Evolutionary conservation across 1,284 basidiomycete genomes (phyloP).

Genomic region (Uromyces viciae-fabae): DNA sequence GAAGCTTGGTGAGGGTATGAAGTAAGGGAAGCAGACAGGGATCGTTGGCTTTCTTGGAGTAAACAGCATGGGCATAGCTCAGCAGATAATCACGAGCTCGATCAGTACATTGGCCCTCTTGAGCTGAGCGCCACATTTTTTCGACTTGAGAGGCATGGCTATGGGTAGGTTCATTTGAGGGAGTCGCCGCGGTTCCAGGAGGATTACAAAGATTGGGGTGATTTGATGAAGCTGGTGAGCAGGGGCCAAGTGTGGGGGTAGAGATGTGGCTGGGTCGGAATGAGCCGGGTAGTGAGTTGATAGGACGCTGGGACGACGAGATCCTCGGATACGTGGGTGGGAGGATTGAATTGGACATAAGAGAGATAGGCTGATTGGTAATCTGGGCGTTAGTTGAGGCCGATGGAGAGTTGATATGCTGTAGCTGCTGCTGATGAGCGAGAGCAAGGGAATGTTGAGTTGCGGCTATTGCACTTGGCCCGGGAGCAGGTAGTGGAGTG

Average conservation of each 20-base stretch:
- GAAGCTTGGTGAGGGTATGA: constrained; percentile 51
- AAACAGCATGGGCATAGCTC: constrained; percentile 42
- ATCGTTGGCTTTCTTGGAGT: constrained; percentile 40
- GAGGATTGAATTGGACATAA: constrained; percentile 1
- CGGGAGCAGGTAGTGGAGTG: constrained; percentile 19
- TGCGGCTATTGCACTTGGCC: constrained; percentile 26
- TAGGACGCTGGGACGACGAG: background rate
- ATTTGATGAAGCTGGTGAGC: constrained; percentile 5
- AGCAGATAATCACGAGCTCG: constrained; percentile 41
- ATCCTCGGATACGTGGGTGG: background rate
- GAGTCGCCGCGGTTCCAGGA: background rate
- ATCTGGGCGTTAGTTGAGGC: background rate
- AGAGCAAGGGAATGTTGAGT: constrained; percentile 20
- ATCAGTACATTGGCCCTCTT: constrained; percentile 43
- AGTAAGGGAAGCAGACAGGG: constrained; percentile 52
- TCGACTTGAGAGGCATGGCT: constrained; percentile 30
- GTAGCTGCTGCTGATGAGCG: constrained; percentile 20
- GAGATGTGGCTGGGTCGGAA: constrained; percentile 6
- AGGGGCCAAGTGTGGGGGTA: background rate
- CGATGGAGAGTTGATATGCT: background rate
- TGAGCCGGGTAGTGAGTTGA: background rate
- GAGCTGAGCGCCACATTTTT: constrained; percentile 40
- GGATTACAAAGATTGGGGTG: background rate
- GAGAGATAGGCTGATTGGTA: background rate
- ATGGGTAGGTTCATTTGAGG: background rate